A percentile compares a stretch with the other conserved stretches of the same genome.
Conservation (phyloP, 345 rosid species). For the Rhodamnia rubescens region DNA sequence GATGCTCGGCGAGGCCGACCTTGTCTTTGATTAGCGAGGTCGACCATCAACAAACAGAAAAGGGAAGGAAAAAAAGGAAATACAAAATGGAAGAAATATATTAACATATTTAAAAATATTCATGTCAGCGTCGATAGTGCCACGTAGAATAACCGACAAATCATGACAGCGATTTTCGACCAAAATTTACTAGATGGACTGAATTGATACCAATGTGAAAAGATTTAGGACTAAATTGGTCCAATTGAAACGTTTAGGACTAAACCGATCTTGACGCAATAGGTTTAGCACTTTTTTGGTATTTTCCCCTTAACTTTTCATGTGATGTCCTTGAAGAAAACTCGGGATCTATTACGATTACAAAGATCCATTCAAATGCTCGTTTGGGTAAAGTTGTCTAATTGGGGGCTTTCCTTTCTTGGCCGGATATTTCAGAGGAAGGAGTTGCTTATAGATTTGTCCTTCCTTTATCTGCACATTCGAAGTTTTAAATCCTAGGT, state of each 20-base stretch:
- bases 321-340: background rate
- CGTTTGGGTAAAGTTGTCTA: background rate
- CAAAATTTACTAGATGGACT: background rate
- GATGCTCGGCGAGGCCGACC: too few species aligned
- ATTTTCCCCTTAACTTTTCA: background rate
- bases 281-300: background rate
- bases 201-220: background rate
- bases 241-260: accelerated
- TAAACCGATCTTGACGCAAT: accelerated
- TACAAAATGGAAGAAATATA: too few species aligned
- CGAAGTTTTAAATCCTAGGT: background rate
- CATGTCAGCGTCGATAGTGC: accelerated
- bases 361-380: background rate
- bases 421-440: background rate
- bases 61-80: background rate
- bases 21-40: too few species aligned
- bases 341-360: background rate
- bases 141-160: background rate
- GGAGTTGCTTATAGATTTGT: background rate
- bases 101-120: background rate
- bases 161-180: accelerated
- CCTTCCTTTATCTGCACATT: background rate
- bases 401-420: background rate
- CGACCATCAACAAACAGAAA: background rate
- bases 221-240: background rate